phyloP scores from a whole-genome alignment of 169 alveolate genomes.

The Cryptosporidium sp. region DNA sequence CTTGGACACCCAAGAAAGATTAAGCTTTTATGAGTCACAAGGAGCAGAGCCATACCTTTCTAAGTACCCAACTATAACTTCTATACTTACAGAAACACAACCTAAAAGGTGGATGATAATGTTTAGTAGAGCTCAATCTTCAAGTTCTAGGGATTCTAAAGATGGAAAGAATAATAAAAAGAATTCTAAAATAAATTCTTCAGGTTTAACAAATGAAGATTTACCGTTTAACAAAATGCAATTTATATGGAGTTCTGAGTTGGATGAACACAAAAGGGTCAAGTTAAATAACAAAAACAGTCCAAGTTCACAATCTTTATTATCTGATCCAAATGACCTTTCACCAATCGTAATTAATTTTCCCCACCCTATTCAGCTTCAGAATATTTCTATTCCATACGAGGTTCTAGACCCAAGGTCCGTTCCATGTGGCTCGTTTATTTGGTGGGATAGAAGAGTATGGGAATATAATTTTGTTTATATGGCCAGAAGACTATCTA shows the following conservation, averaged over 20 bases:
- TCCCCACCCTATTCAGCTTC: slow-evolving; percentile 75
- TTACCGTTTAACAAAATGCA: slow-evolving; percentile 46
- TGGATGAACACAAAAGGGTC: slow-evolving; percentile 21
- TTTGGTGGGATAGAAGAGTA: slow-evolving; percentile 76
- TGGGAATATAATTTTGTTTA: slow-evolving; percentile 74
- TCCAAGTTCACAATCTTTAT: not conserved
- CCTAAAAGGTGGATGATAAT: slow-evolving; percentile 45
- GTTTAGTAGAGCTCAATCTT: not conserved
- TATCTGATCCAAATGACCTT: slow-evolving; percentile 48
- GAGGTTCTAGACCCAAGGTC: slow-evolving; percentile 70
- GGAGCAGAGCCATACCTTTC: slow-evolving; percentile 9
- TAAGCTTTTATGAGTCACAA: slow-evolving; percentile 18
- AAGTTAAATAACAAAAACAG: slow-evolving; percentile 6
- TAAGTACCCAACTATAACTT: slow-evolving; percentile 47
- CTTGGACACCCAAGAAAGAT: not conserved
- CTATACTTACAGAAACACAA: slow-evolving; percentile 16
- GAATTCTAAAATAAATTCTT: slow-evolving; percentile 2
- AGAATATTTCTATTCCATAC: slow-evolving; percentile 51
- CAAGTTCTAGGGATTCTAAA: not conserved
- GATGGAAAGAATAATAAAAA: slow-evolving; percentile 20
- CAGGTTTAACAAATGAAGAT: slow-evolving; percentile 27
- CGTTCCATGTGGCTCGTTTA: slow-evolving; percentile 52
- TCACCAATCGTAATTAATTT: slow-evolving; percentile 52
- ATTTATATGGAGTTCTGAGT: slow-evolving; percentile 38
- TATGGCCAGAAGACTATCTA: slow-evolving; percentile 65